phyloP scores from a whole-genome alignment of 2,329 filamentous ascomycete genomes.

The Chrysoporthe cubensis region DNA sequence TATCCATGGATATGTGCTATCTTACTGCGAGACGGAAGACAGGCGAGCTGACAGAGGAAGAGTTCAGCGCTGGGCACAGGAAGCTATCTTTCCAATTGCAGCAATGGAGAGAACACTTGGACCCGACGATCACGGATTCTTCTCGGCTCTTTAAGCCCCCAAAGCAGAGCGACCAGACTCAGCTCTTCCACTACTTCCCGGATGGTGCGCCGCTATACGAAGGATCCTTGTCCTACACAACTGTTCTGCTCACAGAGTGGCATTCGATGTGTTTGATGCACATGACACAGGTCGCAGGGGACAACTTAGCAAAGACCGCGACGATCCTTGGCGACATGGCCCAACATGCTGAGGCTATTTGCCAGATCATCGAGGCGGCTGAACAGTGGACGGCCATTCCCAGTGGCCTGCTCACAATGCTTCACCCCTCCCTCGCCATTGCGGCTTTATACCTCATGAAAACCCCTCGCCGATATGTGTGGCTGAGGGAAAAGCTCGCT shows the following conservation, averaged over 20 bases:
- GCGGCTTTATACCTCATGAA: slow-evolving; percentile 79
- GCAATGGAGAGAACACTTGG: slow-evolving; percentile 58
- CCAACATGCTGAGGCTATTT: slow-evolving; percentile 68
- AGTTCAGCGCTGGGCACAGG: slow-evolving; percentile 67
- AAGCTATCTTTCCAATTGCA: slow-evolving; percentile 52
- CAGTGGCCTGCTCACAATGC: slow-evolving; percentile 70
- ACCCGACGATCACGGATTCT: slow-evolving; percentile 64
- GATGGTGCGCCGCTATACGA: slow-evolving; percentile 58
- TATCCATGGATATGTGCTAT: slow-evolving; percentile 79
- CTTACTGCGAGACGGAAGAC: slow-evolving; percentile 72
- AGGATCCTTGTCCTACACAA: slow-evolving; percentile 74
- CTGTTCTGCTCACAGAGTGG: slow-evolving; percentile 76
- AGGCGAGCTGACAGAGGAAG: slow-evolving; percentile 64
- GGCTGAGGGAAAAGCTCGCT: slow-evolving; percentile 80
- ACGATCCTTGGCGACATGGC: slow-evolving; percentile 61
- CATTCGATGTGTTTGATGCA: slow-evolving; percentile 81
- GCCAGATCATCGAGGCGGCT: slow-evolving; percentile 79
- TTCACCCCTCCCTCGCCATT: slow-evolving; percentile 77
- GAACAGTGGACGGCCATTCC: slow-evolving; percentile 72
- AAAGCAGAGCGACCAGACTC: slow-evolving; percentile 61
- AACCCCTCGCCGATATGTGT: slow-evolving; percentile 73
- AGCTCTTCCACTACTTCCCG: slow-evolving; percentile 68
- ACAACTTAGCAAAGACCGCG: slow-evolving; percentile 53
- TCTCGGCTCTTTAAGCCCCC: slow-evolving; percentile 61
- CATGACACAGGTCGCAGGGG: slow-evolving; percentile 69